phyloP scores from a whole-genome alignment of 352 stramenopile species.

The Blastocystis sp. region DNA sequence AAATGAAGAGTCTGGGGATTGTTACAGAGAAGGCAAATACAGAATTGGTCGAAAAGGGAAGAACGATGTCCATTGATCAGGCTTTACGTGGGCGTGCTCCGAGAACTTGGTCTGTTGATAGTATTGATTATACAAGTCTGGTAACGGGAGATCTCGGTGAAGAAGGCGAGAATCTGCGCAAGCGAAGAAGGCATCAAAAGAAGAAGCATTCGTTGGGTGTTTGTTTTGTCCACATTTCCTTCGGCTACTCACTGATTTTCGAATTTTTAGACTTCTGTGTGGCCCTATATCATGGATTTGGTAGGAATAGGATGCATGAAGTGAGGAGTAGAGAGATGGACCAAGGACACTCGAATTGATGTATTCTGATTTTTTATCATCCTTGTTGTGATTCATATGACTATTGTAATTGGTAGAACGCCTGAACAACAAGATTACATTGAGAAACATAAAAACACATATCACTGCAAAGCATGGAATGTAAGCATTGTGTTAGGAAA shows the following conservation, averaged over 20 bases:
- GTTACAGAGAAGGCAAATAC: slow-evolving; percentile 26
- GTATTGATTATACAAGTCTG: slow-evolving; percentile 53
- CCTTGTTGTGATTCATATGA: background rate
- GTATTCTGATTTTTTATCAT: background rate
- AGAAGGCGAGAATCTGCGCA: background rate
- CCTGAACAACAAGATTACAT: background rate
- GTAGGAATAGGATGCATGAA: background rate
- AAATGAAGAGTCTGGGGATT: background rate
- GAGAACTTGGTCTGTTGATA: slow-evolving; percentile 52
- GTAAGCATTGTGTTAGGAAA: background rate
- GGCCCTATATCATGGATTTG: background rate
- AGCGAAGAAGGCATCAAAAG: background rate
- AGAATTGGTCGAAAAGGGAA: slow-evolving; percentile 59
- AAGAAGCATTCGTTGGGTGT: slow-evolving; percentile 9
- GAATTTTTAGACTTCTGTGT: background rate
- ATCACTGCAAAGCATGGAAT: background rate
- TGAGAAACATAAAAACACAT: background rate
- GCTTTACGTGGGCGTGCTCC: slow-evolving; percentile 13
- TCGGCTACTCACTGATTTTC: background rate
- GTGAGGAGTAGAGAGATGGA: background rate
- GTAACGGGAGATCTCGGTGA: background rate
- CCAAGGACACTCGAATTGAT: background rate
- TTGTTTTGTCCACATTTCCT: background rate
- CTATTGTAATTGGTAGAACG: background rate
- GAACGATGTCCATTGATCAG: slow-evolving; percentile 60